A percentile compares a stretch with the other conserved stretches of the same genome.
Evolutionary conservation across 2,329 filamentous ascomycete species (phyloP).

Genomic region (Chaetomiaceae sp.): DNA sequence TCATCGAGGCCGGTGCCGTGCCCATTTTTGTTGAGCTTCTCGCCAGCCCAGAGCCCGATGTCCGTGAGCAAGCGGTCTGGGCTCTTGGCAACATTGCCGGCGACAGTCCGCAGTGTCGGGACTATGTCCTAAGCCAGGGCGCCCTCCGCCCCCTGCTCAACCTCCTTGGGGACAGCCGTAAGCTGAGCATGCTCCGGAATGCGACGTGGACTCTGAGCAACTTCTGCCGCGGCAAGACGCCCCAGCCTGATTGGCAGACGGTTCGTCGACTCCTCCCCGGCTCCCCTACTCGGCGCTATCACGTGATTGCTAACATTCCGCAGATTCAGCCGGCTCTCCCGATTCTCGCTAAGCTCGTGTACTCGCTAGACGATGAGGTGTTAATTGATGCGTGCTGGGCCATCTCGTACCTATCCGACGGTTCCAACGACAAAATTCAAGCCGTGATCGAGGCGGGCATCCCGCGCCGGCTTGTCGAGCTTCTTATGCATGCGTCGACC

Average conservation of each 20-base stretch:
- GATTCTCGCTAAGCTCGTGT: slow-evolving; percentile 93
- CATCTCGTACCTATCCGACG: slow-evolving; percentile 96
- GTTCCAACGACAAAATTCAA: slow-evolving; percentile 98
- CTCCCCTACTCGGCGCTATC: not conserved
- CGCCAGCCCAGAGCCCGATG: slow-evolving; percentile 93
- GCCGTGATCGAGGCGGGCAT: slow-evolving; percentile 98
- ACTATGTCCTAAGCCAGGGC: slow-evolving; percentile 89
- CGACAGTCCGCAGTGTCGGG: slow-evolving; percentile 94
- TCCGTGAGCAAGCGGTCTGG: slow-evolving; percentile 97
- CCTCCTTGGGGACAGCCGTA: slow-evolving; percentile 92
- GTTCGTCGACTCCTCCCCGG: slow-evolving; percentile 52
- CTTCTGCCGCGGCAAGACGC: slow-evolving; percentile 99
- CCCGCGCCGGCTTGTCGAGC: slow-evolving; percentile 89
- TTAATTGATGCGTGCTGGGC: slow-evolving; percentile 99
- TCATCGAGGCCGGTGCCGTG: slow-evolving; percentile 96
- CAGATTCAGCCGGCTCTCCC: slow-evolving; percentile 93
- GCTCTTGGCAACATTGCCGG: slow-evolving; percentile 97
- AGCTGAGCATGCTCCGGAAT: slow-evolving; percentile 98
- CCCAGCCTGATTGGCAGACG: slow-evolving; percentile 95
- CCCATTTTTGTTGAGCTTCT: slow-evolving; percentile 98
- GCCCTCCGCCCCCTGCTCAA: slow-evolving; percentile 85
- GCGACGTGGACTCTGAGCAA: slow-evolving; percentile 99
- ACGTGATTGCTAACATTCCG: slow-evolving; percentile 23
- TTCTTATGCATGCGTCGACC: slow-evolving; percentile 96
- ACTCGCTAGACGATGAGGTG: slow-evolving; percentile 96